Conservation (phyloP, 805 yeast species). For the Suhomyces sp. region DNA sequence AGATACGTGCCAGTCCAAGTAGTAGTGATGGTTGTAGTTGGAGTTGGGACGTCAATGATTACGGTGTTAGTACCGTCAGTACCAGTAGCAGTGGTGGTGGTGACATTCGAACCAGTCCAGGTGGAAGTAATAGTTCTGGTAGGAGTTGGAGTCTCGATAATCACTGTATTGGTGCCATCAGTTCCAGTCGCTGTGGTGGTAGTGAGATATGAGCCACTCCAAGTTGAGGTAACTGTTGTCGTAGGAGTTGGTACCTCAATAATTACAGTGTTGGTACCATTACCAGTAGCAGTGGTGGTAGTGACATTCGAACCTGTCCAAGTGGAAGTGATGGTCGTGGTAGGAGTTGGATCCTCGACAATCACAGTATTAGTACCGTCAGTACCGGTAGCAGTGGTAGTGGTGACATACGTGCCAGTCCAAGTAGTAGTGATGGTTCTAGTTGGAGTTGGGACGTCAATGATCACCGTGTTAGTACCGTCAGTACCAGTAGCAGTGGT, state of each 20-base stretch:
- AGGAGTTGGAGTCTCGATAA: constrained; percentile 13
- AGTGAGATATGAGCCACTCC: constrained; percentile 18
- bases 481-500: constrained; percentile 5
- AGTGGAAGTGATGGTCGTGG: constrained; percentile 5
- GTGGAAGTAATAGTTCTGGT: constrained; percentile 7
- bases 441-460: constrained; percentile 12
- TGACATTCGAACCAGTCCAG: constrained; percentile 5
- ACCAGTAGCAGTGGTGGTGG: constrained; percentile 8
- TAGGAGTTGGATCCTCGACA: constrained; percentile 13
- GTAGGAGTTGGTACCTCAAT: constrained; percentile 13
- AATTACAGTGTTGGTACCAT: constrained; percentile 12
- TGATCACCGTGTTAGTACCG: constrained; percentile 10
- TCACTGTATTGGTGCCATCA: constrained; percentile 12
- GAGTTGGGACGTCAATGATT: background rate
- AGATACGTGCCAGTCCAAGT: constrained; percentile 22
- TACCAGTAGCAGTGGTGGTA: constrained; percentile 5
- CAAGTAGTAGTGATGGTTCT: constrained; percentile 14
- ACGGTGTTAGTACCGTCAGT: constrained; percentile 8
- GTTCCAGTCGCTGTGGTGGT: constrained; percentile 13
- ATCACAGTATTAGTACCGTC: constrained; percentile 7
- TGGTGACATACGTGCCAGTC: constrained; percentile 19
- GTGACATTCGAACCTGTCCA: constrained; percentile 6
- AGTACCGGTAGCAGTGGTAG: constrained; percentile 12
- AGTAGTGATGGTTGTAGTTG: background rate
- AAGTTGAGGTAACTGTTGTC: constrained; percentile 13